Conservation (phyloP, 208 protist genomes). For the Vickermania ingenoplastis region DNA sequence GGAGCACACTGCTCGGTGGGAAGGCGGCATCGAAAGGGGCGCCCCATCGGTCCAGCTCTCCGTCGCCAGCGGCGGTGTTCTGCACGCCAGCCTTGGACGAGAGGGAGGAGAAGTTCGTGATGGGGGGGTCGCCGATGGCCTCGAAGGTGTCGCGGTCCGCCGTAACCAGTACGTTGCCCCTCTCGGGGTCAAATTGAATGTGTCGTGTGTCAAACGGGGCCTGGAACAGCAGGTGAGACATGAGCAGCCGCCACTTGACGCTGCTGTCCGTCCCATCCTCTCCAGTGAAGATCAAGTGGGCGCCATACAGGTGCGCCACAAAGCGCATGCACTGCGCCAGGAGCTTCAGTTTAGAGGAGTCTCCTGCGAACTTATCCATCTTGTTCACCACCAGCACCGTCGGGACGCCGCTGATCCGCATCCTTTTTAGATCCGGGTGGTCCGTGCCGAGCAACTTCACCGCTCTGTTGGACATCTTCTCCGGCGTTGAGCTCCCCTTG, state of each 20-base stretch:
- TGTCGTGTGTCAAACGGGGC: conserved; percentile 58
- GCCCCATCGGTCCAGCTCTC: conserved; percentile 77
- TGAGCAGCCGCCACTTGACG: conserved; percentile 42
- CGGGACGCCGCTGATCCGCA: conserved; percentile 73
- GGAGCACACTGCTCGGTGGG: conserved; percentile 13
- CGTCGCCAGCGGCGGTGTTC: conserved; percentile 21
- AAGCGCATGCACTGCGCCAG: conserved; percentile 64
- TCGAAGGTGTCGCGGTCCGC: conserved; percentile 73
- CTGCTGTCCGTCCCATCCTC: conserved; percentile 28
- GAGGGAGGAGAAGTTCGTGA: conserved; percentile 10
- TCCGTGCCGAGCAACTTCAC: conserved; percentile 45
- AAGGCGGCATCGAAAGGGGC: conserved; percentile 64
- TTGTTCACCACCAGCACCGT: conserved; percentile 83
- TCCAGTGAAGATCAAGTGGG: conserved; percentile 59
- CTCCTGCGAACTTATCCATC: conserved; percentile 57
- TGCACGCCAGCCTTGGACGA: conserved; percentile 10
- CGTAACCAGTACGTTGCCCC: conserved; percentile 53
- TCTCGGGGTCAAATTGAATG: conserved; percentile 61
- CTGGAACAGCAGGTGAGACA: conserved; percentile 74
- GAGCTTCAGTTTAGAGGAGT: conserved; percentile 41
- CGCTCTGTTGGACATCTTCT: conserved; percentile 60
- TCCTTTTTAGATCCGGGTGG: conserved; percentile 65
- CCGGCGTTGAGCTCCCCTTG: conserved; percentile 65
- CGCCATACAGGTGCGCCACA: conserved; percentile 75
- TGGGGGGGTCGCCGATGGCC: conserved; percentile 63